These are phyloP conservation scores for Tolypocladium inflatum DNA, from an alignment of 2,329 filamentous ascomycete genomes.

Conservation along the genomic window DNA sequence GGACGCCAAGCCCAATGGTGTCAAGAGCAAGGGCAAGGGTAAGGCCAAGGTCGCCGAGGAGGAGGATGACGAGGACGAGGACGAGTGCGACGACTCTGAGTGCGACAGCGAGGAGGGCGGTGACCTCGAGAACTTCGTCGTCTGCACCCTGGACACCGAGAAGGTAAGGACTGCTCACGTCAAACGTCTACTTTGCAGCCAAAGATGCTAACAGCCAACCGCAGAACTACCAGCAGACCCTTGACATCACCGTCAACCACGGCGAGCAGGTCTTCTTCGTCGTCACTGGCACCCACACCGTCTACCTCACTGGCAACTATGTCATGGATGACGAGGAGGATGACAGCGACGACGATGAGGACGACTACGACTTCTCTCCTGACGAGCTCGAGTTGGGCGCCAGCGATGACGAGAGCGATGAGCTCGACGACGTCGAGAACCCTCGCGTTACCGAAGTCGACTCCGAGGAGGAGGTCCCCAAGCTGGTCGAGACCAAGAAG, in stretches of 20 bases:
- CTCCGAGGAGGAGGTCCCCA: constrained; percentile 62
- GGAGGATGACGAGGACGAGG: constrained; percentile 45
- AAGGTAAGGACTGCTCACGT: constrained; percentile 49
- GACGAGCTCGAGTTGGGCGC: constrained; percentile 72
- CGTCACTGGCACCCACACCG: constrained; percentile 78
- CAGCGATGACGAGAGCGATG: constrained; percentile 65
- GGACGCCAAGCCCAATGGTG: constrained; percentile 51
- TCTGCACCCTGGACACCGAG: constrained; percentile 92
- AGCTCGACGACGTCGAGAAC: constrained; percentile 68
- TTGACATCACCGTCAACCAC: constrained; percentile 86
- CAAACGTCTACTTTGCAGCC: neutral
- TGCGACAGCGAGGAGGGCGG: constrained; percentile 53
- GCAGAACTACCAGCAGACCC: constrained; percentile 87
- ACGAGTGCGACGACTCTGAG: constrained; percentile 44
- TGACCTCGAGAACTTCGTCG: constrained; percentile 78
- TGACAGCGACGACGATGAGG: constrained; percentile 55
- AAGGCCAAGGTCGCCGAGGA: constrained; percentile 58
- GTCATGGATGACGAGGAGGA: constrained; percentile 63
- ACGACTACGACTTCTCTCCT: constrained; percentile 73
- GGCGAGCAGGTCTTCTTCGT: constrained; percentile 88
- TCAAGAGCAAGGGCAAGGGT: constrained; percentile 55
- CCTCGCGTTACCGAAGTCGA: constrained; percentile 79
- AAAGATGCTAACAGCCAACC: constrained; percentile 14
- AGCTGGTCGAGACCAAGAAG: constrained; percentile 51
- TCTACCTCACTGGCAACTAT: constrained; percentile 96